Base-by-base conservation (phyloP, 345 rosid genomes). In the Turnera subulata region DNA sequence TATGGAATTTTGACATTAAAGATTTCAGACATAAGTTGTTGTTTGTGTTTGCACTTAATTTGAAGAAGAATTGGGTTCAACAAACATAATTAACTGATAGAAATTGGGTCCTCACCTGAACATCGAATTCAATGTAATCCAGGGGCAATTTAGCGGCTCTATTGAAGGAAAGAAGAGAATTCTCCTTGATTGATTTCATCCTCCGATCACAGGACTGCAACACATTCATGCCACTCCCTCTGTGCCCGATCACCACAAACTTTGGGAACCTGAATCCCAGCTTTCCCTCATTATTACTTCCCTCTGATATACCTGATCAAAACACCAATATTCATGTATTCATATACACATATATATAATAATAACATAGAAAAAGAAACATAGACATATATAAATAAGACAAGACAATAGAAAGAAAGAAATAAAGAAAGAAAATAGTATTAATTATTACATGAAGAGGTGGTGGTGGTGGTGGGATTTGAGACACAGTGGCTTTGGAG, bases 141-240 rank as follows among this genome's bases (percentile, higher is more conserved):
- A 62, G 17, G 33, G 62, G 63, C 7, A 62, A 43, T 23, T 50
- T 49, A 8, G 67, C 24, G 4, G 73, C 67, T 29, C 19, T 6
- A 53, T 55, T 62, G 45, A 68, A 68, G 38, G 73, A 68, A 39
- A 56, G 62, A 23, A 68, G 39, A 1, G 73, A 56, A 40, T 69
- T 69, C 49, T 69, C 73, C 16, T 62, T 69, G 33, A 57, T 56
- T 11, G 59, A 46, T 52, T 63, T 69, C 73, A 69, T 69, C n/a
- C 73, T 62, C 55, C 20, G 46, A 50, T 62, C 73, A 14, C 59
- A 46, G 9, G 64, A 50, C 38, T 62, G 63, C 22, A 57, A 16
- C 73, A 62, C 45, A 50, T 69, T 69, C 68, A 63, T 69, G n/a
- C 73, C 73, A 48, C 58, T 61, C 16, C 73, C 73, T 52, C 73